Evolutionary conservation across 2,329 filamentous ascomycete species (phyloP).

Genomic region (Plenodomus lindquistii): DNA sequence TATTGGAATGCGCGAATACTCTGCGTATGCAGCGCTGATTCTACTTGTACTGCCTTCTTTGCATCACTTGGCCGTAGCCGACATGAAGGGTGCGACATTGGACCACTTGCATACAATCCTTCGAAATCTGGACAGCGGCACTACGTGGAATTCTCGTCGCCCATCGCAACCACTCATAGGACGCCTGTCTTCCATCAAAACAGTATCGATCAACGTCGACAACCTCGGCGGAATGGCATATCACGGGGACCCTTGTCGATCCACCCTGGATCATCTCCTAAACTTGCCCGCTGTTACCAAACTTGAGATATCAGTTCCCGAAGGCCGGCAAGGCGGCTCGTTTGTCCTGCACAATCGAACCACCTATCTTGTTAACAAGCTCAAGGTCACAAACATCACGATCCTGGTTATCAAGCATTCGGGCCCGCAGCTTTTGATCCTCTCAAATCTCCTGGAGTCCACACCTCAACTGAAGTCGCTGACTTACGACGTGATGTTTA

Average conservation of each 20-base stretch:
- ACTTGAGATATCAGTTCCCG: slow-evolving; percentile 19
- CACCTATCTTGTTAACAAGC: slow-evolving; percentile 1
- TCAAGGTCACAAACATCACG: slow-evolving; percentile 20
- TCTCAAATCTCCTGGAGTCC: slow-evolving; percentile 12
- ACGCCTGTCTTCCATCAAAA: slow-evolving; percentile 20
- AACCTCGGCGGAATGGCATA: slow-evolving; percentile 16
- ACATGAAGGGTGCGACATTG: slow-evolving; percentile 22
- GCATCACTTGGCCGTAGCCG: slow-evolving; percentile 19
- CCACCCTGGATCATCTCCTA: slow-evolving; percentile 16
- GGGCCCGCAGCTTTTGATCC: slow-evolving; percentile 2
- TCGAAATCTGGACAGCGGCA: slow-evolving; percentile 14
- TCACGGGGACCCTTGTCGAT: neutral
- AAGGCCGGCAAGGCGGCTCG: neutral
- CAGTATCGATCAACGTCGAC: slow-evolving; percentile 25
- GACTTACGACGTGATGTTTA: slow-evolving; percentile 28
- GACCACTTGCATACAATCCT: slow-evolving; percentile 21
- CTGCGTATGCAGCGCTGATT: slow-evolving; percentile 28
- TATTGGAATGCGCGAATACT: slow-evolving; percentile 27
- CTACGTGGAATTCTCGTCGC: slow-evolving; percentile 5
- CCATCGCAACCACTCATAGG: slow-evolving; percentile 13
- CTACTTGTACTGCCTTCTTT: slow-evolving; percentile 25
- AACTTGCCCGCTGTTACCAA: slow-evolving; percentile 16
- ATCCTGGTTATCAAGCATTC: slow-evolving; percentile 25
- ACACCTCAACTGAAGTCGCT: slow-evolving; percentile 26
- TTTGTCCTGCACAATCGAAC: neutral